Conservation (phyloP, 306 rosid species). For the Abrus precatorius region DNA sequence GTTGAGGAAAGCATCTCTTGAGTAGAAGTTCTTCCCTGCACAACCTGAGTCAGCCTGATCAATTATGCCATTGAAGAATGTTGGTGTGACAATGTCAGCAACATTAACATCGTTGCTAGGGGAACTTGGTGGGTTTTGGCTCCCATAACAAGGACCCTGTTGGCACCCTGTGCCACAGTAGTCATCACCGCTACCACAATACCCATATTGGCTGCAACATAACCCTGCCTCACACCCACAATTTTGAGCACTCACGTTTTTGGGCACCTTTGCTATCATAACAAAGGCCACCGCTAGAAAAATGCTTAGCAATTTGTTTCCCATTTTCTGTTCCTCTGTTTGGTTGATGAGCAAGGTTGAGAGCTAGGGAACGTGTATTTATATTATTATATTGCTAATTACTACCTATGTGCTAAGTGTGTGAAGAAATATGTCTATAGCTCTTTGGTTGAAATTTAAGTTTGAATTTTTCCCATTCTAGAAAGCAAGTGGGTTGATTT, state of each 20-base stretch:
- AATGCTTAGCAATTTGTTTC: slow-evolving; percentile 6
- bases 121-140: slow-evolving; percentile 20
- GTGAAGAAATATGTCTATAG: not conserved
- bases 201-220: slow-evolving; percentile 77
- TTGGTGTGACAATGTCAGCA: slow-evolving; percentile 61
- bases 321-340: not conserved
- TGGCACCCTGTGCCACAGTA: slow-evolving; percentile 75
- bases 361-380: slow-evolving; percentile 21
- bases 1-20: slow-evolving; percentile 24
- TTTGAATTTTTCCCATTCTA: slow-evolving; percentile 19
- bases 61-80: slow-evolving; percentile 64
- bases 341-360: not conserved
- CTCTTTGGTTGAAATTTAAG: not conserved
- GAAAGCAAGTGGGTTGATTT: not conserved
- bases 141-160: slow-evolving; percentile 63
- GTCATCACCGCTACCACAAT: slow-evolving; percentile 60
- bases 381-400: not conserved
- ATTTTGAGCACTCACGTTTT: slow-evolving; percentile 44
- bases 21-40: slow-evolving; percentile 68
- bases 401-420: not conserved
- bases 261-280: not conserved
- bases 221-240: slow-evolving; percentile 68
- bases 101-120: slow-evolving; percentile 50
- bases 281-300: not conserved
- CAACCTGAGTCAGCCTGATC: slow-evolving; percentile 58